phyloP scores from a whole-genome alignment of 805 yeast species.

The Tetrapisispora iriomotensis region DNA sequence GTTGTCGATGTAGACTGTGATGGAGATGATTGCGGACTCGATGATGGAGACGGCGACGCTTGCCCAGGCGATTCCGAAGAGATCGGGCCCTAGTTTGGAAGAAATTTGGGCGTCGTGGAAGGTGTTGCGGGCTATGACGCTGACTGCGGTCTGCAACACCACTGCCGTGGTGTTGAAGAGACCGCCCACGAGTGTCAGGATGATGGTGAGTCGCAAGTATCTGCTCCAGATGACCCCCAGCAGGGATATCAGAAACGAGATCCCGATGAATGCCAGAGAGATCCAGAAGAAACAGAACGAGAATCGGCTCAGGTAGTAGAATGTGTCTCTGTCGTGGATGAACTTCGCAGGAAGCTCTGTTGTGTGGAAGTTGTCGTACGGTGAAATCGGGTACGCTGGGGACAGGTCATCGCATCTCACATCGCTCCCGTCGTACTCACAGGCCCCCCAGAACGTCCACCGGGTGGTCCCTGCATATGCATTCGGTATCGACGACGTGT shows the following conservation, averaged over 20 bases:
- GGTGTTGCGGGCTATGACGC: slow-evolving; percentile 64
- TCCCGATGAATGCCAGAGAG: slow-evolving; percentile 52
- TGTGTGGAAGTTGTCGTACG: slow-evolving; percentile 61
- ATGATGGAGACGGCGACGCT: slow-evolving; percentile 36
- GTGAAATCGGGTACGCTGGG: slow-evolving; percentile 69
- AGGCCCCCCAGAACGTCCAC: slow-evolving; percentile 81
- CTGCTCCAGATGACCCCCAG: slow-evolving; percentile 51
- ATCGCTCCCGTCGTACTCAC: slow-evolving; percentile 24
- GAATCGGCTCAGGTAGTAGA: slow-evolving; percentile 56
- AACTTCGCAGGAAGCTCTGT: slow-evolving; percentile 45
- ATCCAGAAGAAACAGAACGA: slow-evolving; percentile 53
- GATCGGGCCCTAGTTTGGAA: slow-evolving; percentile 45
- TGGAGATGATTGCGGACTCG: slow-evolving; percentile 2
- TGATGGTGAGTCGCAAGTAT: slow-evolving; percentile 45
- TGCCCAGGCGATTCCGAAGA: slow-evolving; percentile 64
- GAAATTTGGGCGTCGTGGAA: slow-evolving; percentile 41
- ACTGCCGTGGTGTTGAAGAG: slow-evolving; percentile 54
- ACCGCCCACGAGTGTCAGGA: slow-evolving; percentile 42
- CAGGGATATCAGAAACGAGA: slow-evolving; percentile 46
- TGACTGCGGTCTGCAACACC: slow-evolving; percentile 63
- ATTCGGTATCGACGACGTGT: slow-evolving; percentile 44
- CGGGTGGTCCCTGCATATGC: slow-evolving; percentile 43
- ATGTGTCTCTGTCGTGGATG: slow-evolving; percentile 43
- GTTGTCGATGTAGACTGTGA: background rate
- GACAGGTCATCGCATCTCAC: slow-evolving; percentile 28